phyloP scores from a whole-genome alignment of 495 filamentous ascomycete species.

The Penicillium atrosanguineum region DNA sequence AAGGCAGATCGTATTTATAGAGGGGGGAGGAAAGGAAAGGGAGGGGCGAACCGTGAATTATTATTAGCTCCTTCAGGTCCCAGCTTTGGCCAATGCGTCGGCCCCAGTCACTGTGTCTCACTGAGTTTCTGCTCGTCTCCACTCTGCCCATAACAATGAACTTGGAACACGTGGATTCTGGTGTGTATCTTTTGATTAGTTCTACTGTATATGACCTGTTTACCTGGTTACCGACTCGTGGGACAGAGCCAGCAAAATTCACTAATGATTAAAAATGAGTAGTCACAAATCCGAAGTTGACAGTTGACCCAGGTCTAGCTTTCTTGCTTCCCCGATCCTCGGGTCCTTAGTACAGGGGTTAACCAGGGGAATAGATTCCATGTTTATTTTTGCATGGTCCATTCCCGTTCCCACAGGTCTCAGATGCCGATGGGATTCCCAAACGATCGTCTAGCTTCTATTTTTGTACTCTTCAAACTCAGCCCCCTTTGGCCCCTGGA shows the following conservation, averaged over 20 bases:
- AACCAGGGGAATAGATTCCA: neutral
- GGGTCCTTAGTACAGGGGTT: neutral
- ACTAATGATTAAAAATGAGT: no score
- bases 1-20: slow-evolving; percentile 28
- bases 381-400: neutral
- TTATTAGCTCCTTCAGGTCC: neutral
- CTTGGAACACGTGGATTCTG: neutral
- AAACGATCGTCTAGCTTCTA: neutral
- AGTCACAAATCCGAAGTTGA: no score
- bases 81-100: neutral
- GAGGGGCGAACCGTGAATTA: slow-evolving; percentile 17
- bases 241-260: no score
- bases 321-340: neutral
- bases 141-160: neutral
- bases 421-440: slow-evolving; percentile 1
- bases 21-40: slow-evolving; percentile 15
- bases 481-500: slow-evolving; percentile 1
- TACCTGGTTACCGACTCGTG: no score
- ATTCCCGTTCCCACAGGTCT: slow-evolving; percentile 2
- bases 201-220: no score
- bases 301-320: neutral
- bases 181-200: no score
- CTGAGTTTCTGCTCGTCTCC: neutral
- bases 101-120: neutral
- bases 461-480: slow-evolving; percentile 1